Base-by-base conservation (phyloP, 2,329 filamentous ascomycete species). In the Catunica adiposa region DNA sequence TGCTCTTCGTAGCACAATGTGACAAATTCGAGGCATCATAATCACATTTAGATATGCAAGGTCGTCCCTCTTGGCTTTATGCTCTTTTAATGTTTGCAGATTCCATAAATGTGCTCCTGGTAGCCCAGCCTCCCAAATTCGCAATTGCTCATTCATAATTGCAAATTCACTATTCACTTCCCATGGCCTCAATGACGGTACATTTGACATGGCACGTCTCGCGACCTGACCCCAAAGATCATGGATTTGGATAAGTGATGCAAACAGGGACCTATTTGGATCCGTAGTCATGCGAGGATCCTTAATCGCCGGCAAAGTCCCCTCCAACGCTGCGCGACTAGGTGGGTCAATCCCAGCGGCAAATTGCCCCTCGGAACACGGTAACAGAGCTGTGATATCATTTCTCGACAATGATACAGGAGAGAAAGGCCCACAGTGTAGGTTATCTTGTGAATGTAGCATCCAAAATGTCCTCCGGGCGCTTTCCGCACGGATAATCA, bases 391-490 rank as follows among this genome's bases (percentile, higher is more conserved):
- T 0, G 74, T 78, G 46, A 79, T 79, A 58, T 79, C 76, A 34
- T 69, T 68, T 2, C 74, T 71, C 3, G 70, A 69, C 2, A 79
- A 66, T 0, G 74, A 73, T 1, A 76, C 68, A 2, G 76, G 75
- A 9, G 73, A 74, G 29, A 68, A 66, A 2, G 74, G 73, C 0
- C 75, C 73, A 0, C 74, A 77, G 59, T 78, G 74, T 23, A 79
- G 67, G 60, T 76, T 77, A 59, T 79, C 76, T 61, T 79, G 76
- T 67, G 71, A 78, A 61, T 79, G 73, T 34, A 79, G 62, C 74
- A 79, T 78, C 76, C 76, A 79, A 64, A 79, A 62, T 25, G 76
- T 79, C 37, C 76, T 71, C 23, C 76, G 69, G 20, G 76, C 76
- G n/a, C 76, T 78, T 62, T 79, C 76, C 1, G 74, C 71, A 44